phyloP scores from a whole-genome alignment of 2,329 filamentous ascomycete genomes.

The Westerdykella sp. region DNA sequence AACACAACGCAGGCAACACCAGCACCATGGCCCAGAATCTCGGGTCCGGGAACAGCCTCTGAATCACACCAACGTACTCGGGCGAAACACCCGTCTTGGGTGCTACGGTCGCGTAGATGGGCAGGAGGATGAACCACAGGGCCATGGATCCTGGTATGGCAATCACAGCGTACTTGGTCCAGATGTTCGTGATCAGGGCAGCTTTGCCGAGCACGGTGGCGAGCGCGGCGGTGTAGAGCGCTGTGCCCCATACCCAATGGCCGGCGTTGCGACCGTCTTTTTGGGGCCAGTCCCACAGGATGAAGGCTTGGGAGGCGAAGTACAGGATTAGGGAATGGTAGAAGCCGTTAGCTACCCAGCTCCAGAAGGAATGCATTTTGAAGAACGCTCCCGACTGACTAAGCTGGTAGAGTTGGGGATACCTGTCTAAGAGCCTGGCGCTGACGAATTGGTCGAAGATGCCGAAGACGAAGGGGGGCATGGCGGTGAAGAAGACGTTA shows the following conservation, averaged over 20 bases:
- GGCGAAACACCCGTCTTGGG: conserved; percentile 73
- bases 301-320: conserved; percentile 74
- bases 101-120: conserved; percentile 77
- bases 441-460: conserved; percentile 98
- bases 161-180: conserved; percentile 96
- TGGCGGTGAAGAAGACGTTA: conserved; percentile 95
- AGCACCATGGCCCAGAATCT: conserved; percentile 90
- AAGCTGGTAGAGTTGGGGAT: conserved; percentile 90
- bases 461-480: conserved; percentile 88
- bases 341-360: conserved; percentile 90
- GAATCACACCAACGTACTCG: conserved; percentile 81
- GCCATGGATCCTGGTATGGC: conserved; percentile 90
- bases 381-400: conserved; percentile 93
- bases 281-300: conserved; percentile 71
- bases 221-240: conserved; percentile 90
- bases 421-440: conserved; percentile 84
- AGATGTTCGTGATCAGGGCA: conserved; percentile 89
- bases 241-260: conserved; percentile 97
- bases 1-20: conserved; percentile 71
- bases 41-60: conserved; percentile 70
- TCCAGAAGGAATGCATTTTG: conserved; percentile 82
- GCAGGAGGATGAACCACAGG: conserved; percentile 87
- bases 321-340: conserved; percentile 96
- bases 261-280: conserved; percentile 75
- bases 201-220: conserved; percentile 93